Evolutionary conservation across 345 rosid species (phyloP).

Genomic region (Eucalyptus lansdowneana): DNA sequence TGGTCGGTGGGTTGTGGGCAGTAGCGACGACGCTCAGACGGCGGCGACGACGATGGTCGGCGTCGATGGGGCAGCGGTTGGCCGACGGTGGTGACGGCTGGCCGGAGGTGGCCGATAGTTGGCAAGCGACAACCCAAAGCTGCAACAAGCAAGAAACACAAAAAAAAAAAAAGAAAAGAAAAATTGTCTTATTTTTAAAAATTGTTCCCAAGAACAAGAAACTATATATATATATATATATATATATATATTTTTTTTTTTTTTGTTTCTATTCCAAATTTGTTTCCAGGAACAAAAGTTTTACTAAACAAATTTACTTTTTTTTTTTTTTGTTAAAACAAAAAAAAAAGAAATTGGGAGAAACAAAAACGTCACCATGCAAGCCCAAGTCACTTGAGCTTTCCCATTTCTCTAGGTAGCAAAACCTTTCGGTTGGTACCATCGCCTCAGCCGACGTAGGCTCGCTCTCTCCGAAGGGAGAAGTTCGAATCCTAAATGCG

Average conservation of each 20-base stretch:
- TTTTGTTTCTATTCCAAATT: rapidly evolving
- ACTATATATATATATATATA: rapidly evolving
- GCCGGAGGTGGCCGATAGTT: rapidly evolving
- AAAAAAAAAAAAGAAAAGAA: no score
- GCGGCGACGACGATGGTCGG: rapidly evolving
- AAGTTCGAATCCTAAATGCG: no score
- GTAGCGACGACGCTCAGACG: rapidly evolving
- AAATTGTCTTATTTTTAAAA: no score
- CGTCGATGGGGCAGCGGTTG: rapidly evolving
- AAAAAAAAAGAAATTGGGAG: no score
- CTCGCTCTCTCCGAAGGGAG: no score
- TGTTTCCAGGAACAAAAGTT: no score
- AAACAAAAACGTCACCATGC: rapidly evolving
- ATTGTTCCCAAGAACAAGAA: no score
- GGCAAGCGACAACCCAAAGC: no score
- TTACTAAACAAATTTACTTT: rapidly evolving
- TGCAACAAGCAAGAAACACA: no score
- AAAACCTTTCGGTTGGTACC: background rate
- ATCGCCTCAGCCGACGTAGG: rapidly evolving
- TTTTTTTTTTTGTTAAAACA: no score
- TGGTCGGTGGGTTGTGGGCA: rapidly evolving
- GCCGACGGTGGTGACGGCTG: no score
- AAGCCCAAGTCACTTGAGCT: background rate
- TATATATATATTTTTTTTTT: no score
- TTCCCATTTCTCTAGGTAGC: background rate